phyloP scores from a whole-genome alignment of 306 rosid genomes.

The Dryas octopetala region DNA sequence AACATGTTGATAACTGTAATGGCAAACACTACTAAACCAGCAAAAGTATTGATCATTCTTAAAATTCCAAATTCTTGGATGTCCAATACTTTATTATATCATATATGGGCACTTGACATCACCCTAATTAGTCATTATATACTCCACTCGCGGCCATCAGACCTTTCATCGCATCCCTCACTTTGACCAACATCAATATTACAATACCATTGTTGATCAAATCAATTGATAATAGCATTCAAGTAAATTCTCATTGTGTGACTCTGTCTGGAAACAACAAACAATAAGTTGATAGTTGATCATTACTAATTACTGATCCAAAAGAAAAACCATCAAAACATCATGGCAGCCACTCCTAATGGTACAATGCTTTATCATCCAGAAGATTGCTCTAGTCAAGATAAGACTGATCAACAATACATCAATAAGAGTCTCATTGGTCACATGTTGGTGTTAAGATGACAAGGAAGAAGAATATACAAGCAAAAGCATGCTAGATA shows the following conservation, averaged over 20 bases:
- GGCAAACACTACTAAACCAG: neutral
- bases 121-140: neutral
- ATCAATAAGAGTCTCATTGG: neutral
- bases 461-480: neutral
- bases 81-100: neutral
- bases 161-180: neutral
- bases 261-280: neutral
- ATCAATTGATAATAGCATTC: neutral
- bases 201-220: neutral
- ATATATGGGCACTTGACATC: neutral
- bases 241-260: neutral
- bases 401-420: neutral
- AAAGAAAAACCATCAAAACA: neutral
- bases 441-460: neutral
- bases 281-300: neutral
- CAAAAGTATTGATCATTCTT: neutral
- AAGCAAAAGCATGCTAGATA: neutral
- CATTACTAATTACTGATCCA: neutral
- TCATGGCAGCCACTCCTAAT: neutral
- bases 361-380: neutral
- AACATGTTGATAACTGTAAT: neutral
- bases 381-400: neutral
- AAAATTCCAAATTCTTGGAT: neutral
- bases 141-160: neutral
- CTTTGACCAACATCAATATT: neutral